These are phyloP conservation scores for Cladochytrium replicatum DNA, from an alignment of 192 early-diverging fungal species.

Conservation along the genomic window DNA sequence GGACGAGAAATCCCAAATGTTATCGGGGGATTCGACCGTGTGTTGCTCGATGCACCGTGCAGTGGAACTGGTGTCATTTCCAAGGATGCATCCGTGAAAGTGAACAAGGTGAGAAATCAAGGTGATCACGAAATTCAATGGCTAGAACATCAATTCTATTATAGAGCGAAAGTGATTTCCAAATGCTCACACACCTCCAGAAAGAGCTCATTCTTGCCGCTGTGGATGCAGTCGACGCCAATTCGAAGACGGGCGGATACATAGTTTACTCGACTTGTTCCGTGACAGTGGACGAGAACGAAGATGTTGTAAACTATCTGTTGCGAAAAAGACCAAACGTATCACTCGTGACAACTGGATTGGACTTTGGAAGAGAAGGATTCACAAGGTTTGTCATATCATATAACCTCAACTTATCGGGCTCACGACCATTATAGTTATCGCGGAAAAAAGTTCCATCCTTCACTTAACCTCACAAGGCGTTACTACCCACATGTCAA, in stretches of 20 bases:
- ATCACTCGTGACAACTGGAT: constrained; percentile 76
- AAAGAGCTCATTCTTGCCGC: constrained; percentile 91
- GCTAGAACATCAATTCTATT: background rate
- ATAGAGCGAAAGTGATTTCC: constrained; percentile 78
- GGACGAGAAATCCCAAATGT: constrained; percentile 94
- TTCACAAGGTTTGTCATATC: constrained; percentile 50
- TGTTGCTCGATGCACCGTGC: constrained; percentile 97
- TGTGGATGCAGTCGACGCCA: constrained; percentile 94
- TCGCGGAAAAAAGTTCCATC: constrained; percentile 82
- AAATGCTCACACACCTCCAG: constrained; percentile 83
- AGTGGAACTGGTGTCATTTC: constrained; percentile 97
- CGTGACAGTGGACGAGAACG: constrained; percentile 95
- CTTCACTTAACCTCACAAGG: constrained; percentile 66
- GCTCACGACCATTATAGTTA: constrained; percentile 38
- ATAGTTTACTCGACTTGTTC: constrained; percentile 99
- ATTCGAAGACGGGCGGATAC: constrained; percentile 85
- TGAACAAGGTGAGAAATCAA: constrained; percentile 61
- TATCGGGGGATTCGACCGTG: constrained; percentile 96
- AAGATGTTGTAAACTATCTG: constrained; percentile 93
- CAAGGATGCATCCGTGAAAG: constrained; percentile 92
- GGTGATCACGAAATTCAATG: background rate
- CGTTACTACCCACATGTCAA: constrained; percentile 95
- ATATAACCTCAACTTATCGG: background rate
- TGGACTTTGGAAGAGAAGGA: constrained; percentile 93
- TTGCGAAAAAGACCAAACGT: constrained; percentile 88